Evolutionary conservation across 2,329 filamentous ascomycete species (phyloP).

Genomic region (Scedosporium boydii): DNA sequence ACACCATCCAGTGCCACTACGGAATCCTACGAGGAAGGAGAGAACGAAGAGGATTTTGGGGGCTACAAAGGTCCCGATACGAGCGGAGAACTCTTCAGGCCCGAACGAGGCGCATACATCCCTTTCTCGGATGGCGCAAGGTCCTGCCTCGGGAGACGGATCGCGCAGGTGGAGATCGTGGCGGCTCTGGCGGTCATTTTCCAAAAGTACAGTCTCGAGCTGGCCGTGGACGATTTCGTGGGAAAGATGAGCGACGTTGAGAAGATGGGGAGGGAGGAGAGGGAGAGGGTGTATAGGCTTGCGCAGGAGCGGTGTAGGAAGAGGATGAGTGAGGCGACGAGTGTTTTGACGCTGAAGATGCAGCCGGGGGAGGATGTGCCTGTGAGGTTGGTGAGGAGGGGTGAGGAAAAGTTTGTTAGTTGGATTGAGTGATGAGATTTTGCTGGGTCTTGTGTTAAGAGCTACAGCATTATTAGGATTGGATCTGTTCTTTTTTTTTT

Average conservation of each 20-base stretch:
- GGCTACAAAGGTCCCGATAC: conserved; percentile 53
- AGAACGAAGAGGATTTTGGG: conserved; percentile 44
- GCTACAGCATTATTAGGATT: not conserved
- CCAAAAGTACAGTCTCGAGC: conserved; percentile 55
- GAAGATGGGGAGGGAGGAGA: conserved; percentile 34
- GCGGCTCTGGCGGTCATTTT: conserved; percentile 45
- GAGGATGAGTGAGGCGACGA: conserved; percentile 44
- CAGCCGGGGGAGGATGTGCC: conserved; percentile 50
- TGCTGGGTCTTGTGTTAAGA: not conserved
- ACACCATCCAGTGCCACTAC: no score
- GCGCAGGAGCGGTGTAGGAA: conserved; percentile 46
- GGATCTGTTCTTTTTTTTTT: no score
- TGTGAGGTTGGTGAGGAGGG: conserved; percentile 58
- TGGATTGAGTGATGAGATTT: not conserved
- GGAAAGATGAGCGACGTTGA: conserved; percentile 10
- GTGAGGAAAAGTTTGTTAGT: conserved; percentile 53
- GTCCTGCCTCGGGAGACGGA: conserved; percentile 47
- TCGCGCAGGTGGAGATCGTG: conserved; percentile 51
- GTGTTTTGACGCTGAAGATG: conserved; percentile 66
- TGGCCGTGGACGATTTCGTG: conserved; percentile 55
- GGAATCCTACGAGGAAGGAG: conserved; percentile 20
- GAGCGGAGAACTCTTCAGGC: conserved; percentile 51
- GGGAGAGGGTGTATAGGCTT: conserved; percentile 47
- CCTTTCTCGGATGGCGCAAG: conserved; percentile 51
- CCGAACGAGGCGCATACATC: conserved; percentile 43